These are phyloP conservation scores for Stephanocyclus meneghinianus DNA, from an alignment of 352 stramenopile genomes.

Conservation along the genomic window DNA sequence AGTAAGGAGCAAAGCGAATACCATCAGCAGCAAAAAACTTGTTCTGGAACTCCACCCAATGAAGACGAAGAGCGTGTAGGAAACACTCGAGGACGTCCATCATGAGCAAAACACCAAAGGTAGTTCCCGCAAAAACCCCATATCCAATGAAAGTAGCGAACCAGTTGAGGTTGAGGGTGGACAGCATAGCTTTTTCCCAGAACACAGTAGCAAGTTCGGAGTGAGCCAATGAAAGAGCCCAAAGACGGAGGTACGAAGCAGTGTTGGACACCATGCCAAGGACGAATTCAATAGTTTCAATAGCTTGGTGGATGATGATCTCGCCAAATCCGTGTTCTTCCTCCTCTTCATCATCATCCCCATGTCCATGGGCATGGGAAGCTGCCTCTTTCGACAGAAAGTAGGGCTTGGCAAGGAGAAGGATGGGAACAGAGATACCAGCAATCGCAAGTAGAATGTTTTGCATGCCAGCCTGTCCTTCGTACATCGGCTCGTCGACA, in stretches of 20 bases:
- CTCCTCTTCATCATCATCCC: conserved; percentile 87
- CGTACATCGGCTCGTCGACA: conserved; percentile 94
- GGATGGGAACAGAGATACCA: conserved; percentile 93
- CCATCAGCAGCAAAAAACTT: conserved; percentile 99
- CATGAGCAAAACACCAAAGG: conserved; percentile 95
- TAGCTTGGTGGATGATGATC: conserved; percentile 97
- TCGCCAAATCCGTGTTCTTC: conserved; percentile 94
- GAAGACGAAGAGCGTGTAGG: conserved; percentile 97
- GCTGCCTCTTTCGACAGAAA: conserved; percentile 86
- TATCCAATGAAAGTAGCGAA: conserved; percentile 89
- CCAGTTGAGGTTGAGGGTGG: conserved; percentile 92
- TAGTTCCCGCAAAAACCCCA: conserved; percentile 92
- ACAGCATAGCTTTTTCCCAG: conserved; percentile 98
- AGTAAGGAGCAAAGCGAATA: conserved; percentile 94
- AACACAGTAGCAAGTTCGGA: conserved; percentile 93
- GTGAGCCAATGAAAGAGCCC: conserved; percentile 97
- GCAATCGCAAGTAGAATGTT: conserved; percentile 91
- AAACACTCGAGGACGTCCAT: conserved; percentile 99
- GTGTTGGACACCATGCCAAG: conserved; percentile 99
- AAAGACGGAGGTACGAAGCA: conserved; percentile 98
- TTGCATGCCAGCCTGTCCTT: conserved; percentile 88
- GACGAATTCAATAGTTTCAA: conserved; percentile 99
- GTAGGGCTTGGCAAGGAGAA: conserved; percentile 94
- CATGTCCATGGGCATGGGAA: conserved; percentile 66
- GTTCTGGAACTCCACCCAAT: conserved; percentile 99